Evolutionary conservation across 73 alveolate genomes (phyloP).

Genomic region (Paramecium sexaurelia): DNA sequence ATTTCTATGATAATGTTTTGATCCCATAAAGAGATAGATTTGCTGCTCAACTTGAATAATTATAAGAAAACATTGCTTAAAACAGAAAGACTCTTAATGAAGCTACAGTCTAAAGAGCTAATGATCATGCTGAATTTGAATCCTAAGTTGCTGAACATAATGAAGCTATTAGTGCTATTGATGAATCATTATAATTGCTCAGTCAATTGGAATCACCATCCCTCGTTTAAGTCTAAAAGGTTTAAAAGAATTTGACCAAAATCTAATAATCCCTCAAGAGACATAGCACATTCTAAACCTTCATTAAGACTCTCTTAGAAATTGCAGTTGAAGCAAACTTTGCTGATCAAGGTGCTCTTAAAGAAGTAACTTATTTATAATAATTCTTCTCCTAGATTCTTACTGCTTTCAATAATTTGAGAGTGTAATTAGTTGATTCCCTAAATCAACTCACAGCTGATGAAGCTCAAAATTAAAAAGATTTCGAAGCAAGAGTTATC

Average conservation of each 20-base stretch:
- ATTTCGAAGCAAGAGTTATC: slow-evolving; percentile 45
- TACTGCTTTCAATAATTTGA: slow-evolving; percentile 43
- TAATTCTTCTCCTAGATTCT: neutral
- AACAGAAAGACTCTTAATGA: slow-evolving; percentile 44
- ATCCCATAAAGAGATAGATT: slow-evolving; percentile 64
- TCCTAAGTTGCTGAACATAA: slow-evolving; percentile 46
- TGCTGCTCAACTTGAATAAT: slow-evolving; percentile 40
- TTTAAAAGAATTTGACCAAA: slow-evolving; percentile 35
- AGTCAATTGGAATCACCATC: slow-evolving; percentile 36
- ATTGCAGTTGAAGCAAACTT: slow-evolving; percentile 56
- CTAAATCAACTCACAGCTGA: slow-evolving; percentile 34
- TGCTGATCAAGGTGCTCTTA: slow-evolving; percentile 58
- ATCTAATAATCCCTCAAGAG: slow-evolving; percentile 36
- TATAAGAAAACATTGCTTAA: slow-evolving; percentile 14
- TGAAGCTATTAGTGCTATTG: slow-evolving; percentile 55
- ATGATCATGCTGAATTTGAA: slow-evolving; percentile 53
- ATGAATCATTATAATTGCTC: slow-evolving; percentile 10
- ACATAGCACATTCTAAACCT: slow-evolving; percentile 56
- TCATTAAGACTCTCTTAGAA: slow-evolving; percentile 39
- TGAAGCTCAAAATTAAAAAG: slow-evolving; percentile 34
- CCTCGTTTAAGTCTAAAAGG: slow-evolving; percentile 44
- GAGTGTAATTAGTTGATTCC: slow-evolving; percentile 35
- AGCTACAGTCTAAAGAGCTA: slow-evolving; percentile 40
- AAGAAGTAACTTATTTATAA: neutral
- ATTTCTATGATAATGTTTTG: slow-evolving; percentile 55